Conservation (phyloP, 805 yeast genomes). For the Wickerhamomyces canadensis region DNA sequence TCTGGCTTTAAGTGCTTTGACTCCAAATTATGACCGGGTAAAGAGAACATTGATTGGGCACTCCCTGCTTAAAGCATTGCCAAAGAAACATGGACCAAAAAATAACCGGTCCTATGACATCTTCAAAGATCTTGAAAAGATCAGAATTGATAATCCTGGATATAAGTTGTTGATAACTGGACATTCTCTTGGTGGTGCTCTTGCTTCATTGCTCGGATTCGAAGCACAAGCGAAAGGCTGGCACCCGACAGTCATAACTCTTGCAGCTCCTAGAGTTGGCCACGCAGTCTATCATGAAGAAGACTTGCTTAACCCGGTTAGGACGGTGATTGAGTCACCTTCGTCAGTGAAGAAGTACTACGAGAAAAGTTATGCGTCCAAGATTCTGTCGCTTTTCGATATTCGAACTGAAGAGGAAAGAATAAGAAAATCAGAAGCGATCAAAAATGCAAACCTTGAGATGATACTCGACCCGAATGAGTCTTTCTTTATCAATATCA, state of each 20-base stretch:
- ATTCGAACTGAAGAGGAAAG: too few relatives aligned
- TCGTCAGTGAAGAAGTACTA: too few relatives aligned
- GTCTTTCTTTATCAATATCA: neutral
- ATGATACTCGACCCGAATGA: neutral
- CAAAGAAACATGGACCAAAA: neutral
- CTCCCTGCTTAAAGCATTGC: too few relatives aligned
- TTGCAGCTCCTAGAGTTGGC: slow-evolving; percentile 4
- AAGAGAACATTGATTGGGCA: too few relatives aligned
- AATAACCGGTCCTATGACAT: slow-evolving; percentile 8
- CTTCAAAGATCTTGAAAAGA: slow-evolving; percentile 28
- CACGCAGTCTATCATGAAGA: neutral
- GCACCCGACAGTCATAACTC: slow-evolving; percentile 47
- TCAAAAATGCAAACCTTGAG: slow-evolving; percentile 35
- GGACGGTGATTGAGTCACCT: too few relatives aligned
- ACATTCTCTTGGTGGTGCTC: slow-evolving; percentile 70
- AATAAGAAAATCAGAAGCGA: slow-evolving; percentile 33
- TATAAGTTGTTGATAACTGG: slow-evolving; percentile 52
- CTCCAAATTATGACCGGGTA: neutral
- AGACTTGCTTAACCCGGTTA: neutral
- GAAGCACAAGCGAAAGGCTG: slow-evolving; percentile 50
- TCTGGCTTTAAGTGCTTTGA: neutral
- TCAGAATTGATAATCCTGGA: slow-evolving; percentile 35
- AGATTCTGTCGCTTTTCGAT: too few relatives aligned
- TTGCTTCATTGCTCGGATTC: slow-evolving; percentile 53
- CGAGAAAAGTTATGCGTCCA: too few relatives aligned